phyloP scores from a whole-genome alignment of 345 rosid genomes.

The Punica granatum region DNA sequence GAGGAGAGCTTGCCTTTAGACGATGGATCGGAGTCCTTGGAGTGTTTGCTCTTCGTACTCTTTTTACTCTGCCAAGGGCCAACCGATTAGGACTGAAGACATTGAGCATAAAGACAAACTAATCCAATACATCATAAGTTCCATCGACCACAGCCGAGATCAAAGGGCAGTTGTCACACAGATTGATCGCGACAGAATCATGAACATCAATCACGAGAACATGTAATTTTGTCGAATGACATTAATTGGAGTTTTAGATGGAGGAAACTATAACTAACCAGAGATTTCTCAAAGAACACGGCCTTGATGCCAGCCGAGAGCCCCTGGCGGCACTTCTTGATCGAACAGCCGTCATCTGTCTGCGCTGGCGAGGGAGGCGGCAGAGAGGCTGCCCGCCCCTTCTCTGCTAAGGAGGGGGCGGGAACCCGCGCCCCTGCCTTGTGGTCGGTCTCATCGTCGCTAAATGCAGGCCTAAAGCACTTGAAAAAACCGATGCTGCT shows the following conservation, averaged over 20 bases:
- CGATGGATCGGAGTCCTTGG: not conserved
- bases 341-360: not conserved
- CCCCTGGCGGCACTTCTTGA: conserved; percentile 12
- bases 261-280: conserved; percentile 25
- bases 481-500: not conserved
- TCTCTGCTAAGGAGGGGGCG: not conserved
- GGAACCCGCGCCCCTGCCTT: not conserved
- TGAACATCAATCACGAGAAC: not conserved
- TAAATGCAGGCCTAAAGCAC: conserved; percentile 6
- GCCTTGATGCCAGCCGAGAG: conserved; percentile 25
- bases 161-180: not conserved
- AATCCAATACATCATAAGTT: not conserved
- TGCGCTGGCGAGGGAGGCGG: not conserved
- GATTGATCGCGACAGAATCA: not conserved
- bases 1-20: not conserved
- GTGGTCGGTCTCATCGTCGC: not conserved
- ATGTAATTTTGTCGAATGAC: not conserved
- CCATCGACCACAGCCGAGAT: not conserved
- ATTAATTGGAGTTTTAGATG: too few species aligned
- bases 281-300: conserved; percentile 29
- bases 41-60: conserved; percentile 14
- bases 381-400: not conserved
- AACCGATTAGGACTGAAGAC: not conserved
- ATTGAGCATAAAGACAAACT: not conserved
- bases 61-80: conserved; percentile 24